Evolutionary conservation across 148 eudicot genomes (phyloP).

Genomic region (Selenicereus undatus): DNA sequence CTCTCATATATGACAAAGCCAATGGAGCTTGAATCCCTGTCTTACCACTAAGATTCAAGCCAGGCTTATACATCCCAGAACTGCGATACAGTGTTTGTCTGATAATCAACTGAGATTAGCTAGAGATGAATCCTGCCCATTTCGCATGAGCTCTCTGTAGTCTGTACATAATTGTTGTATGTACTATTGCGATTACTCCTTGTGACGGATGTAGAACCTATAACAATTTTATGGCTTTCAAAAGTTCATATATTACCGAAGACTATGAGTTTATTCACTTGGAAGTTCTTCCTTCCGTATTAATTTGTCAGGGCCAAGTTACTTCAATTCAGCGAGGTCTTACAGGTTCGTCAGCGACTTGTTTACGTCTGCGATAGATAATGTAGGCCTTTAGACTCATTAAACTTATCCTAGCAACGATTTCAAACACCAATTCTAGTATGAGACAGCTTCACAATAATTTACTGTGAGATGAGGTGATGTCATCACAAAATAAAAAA

Average conservation of each 20-base stretch:
- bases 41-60: no score
- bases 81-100: no score
- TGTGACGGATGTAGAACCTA: background rate
- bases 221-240: background rate
- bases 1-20: conserved; percentile 42
- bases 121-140: conserved; percentile 5
- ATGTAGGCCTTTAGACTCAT: no score
- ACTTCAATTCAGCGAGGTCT: no score
- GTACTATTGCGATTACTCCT: background rate
- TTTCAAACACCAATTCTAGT: no score
- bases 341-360: no score
- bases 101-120: background rate
- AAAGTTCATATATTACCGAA: background rate
- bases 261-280: background rate
- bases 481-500: no score
- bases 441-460: no score
- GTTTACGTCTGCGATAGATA: no score
- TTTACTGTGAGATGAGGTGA: no score
- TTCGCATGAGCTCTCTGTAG: background rate
- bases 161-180: conserved; percentile 17
- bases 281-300: background rate
- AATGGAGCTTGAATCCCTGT: conserved; percentile 23
- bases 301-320: background rate
- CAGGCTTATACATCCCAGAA: no score
- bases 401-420: no score